A percentile compares a stretch with the other conserved stretches of the same genome.
phyloP scores from a whole-genome alignment of 352 stramenopile genomes.

The Elongisporangium anandrum region DNA sequence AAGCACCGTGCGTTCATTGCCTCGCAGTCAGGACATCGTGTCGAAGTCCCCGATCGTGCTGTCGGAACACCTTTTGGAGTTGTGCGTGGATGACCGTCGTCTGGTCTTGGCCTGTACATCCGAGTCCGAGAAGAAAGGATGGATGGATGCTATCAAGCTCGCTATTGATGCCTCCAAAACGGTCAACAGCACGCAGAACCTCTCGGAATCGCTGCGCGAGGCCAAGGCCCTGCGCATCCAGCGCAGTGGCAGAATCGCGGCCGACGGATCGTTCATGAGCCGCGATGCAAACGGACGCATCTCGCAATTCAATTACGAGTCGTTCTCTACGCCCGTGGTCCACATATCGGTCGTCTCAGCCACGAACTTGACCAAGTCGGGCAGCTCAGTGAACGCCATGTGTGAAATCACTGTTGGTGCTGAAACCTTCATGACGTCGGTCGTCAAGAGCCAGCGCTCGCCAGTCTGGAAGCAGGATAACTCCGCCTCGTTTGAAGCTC shows the following conservation, averaged over 20 bases:
- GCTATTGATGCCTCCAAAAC: slow-evolving; percentile 83
- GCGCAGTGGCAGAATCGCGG: slow-evolving; percentile 58
- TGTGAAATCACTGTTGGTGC: slow-evolving; percentile 79
- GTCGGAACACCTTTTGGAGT: slow-evolving; percentile 64
- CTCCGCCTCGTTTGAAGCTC: slow-evolving; percentile 74
- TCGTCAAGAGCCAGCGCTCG: slow-evolving; percentile 77
- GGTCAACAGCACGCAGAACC: slow-evolving; percentile 59
- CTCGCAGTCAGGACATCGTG: slow-evolving; percentile 54
- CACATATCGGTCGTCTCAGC: slow-evolving; percentile 78
- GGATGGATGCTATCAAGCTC: slow-evolving; percentile 85
- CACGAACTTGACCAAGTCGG: slow-evolving; percentile 74
- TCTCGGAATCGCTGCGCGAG: slow-evolving; percentile 44
- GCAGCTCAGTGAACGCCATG: slow-evolving; percentile 70
- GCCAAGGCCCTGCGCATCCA: slow-evolving; percentile 55
- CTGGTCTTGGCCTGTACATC: slow-evolving; percentile 84
- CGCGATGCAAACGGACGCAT: slow-evolving; percentile 62
- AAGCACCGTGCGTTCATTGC: slow-evolving; percentile 72
- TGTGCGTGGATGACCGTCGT: slow-evolving; percentile 69
- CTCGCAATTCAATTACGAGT: slow-evolving; percentile 85
- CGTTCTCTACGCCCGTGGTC: slow-evolving; percentile 74
- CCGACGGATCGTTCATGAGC: slow-evolving; percentile 62
- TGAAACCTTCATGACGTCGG: slow-evolving; percentile 81
- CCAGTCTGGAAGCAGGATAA: slow-evolving; percentile 87
- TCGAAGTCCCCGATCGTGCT: slow-evolving; percentile 73
- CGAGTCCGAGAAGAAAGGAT: slow-evolving; percentile 80